Base-by-base conservation (phyloP, 1,284 basidiomycete species). In the Singerocomus inundabilis region DNA sequence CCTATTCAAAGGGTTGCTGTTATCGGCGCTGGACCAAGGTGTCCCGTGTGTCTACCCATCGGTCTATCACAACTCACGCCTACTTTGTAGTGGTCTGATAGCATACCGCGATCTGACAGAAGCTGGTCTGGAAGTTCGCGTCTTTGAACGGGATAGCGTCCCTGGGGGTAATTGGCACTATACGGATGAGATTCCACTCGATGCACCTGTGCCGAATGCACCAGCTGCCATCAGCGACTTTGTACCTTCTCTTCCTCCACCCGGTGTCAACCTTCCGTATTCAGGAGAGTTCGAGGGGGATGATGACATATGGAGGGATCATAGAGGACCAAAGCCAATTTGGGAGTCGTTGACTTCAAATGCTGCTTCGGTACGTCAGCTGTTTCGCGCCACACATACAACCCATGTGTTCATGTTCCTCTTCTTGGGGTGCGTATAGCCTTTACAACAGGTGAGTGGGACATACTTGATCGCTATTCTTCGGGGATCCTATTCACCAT, bases 1-100 rank as follows among this genome's bases (percentile, higher is more conserved):
- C 46, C 48, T 8, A 58, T 58, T 16, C 49, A 36, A 34, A 38
- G 15, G 28, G 45, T 47, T 21, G 57, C 49, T 2, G 16, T 59
- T 11, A 53, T 57, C 4, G 57, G 56, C 4, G 49, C 54, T 10
- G 56, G 48, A 4, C 44, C 48, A 46, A 52, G 48, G 56, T 57
- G 2, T 11, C 9, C 12, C 10, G 0, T 30, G n/a, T 43, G 6
- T 32, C 28, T 66, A 18, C 64, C 21, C 21, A 21, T 21, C 21
- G 21, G 21, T 21, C 21, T 21, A 21, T 21, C 21, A 21, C 21
- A 4, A 21, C 21, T 21, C 21, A 21, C 21, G 2, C 21, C 2
- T 21, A 21, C 21, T 4, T 21, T 21, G 21, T 4, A 21, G 21
- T 21, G 21, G 21, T 4, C 21, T 21, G 21, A 21, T 21, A 21